phyloP scores from a whole-genome alignment of 176 grass and related monocot species.

The Tillandsia fasciculata region DNA sequence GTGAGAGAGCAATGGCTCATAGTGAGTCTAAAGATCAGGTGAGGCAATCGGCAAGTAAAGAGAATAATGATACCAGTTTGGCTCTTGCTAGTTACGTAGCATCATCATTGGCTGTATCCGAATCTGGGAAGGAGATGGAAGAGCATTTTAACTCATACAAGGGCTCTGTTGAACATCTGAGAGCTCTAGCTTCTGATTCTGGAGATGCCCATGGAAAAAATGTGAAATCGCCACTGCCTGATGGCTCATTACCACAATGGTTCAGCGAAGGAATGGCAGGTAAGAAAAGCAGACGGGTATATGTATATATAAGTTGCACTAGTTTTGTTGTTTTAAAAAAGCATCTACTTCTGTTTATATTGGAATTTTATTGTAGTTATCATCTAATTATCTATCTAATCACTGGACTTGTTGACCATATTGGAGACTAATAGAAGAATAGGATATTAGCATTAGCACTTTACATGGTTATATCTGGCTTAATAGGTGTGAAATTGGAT shows the following conservation, averaged over 20 bases:
- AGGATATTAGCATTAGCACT: too few species aligned
- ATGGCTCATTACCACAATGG: conserved; percentile 79
- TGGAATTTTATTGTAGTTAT: background rate
- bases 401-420: too few species aligned
- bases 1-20: conserved; percentile 72
- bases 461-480: too few species aligned
- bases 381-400: background rate
- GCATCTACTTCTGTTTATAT: background rate
- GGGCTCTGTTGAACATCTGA: background rate
- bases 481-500: too few species aligned
- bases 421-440: too few species aligned
- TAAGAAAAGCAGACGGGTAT: conserved; percentile 23
- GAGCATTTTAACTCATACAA: conserved; percentile 20
- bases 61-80: conserved; percentile 48
- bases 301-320: background rate
- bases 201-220: background rate
- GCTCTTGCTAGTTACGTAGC: conserved; percentile 48
- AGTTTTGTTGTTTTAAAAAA: background rate
- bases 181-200: conserved; percentile 8
- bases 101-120: conserved; percentile 3
- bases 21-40: conserved; percentile 15
- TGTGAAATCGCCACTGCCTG: conserved; percentile 24
- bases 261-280: conserved; percentile 98
- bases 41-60: conserved; percentile 26
- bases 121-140: conserved; percentile 32